Percentiles rank a stretch among this genome's conserved stretches.
These are phyloP conservation scores for Penicillium sp. DNA, from an alignment of 2,329 filamentous ascomycete species.

Conservation along the genomic window DNA sequence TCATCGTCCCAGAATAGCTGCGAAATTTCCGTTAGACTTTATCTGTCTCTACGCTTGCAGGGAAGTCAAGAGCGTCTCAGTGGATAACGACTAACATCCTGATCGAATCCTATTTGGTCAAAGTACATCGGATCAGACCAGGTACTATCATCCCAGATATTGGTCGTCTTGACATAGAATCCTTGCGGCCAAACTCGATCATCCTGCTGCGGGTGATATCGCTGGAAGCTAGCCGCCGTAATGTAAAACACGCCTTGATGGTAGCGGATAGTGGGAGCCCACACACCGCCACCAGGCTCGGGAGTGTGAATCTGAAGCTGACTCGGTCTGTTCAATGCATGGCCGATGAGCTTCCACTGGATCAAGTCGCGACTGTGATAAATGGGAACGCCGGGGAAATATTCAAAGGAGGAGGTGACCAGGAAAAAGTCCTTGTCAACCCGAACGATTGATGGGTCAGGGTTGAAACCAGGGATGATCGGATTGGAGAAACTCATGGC, in stretches of 20 bases:
- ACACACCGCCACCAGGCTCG: constrained; percentile 43
- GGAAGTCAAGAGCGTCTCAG: background rate
- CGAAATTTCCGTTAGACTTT: background rate
- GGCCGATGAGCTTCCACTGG: constrained; percentile 42
- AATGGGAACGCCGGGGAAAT: constrained; percentile 63
- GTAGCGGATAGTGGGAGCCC: constrained; percentile 54
- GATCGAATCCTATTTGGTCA: constrained; percentile 57
- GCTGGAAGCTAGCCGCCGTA: constrained; percentile 49
- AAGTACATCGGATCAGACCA: constrained; percentile 60
- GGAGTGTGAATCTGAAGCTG: constrained; percentile 41
- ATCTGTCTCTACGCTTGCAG: background rate
- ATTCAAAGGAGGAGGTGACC: constrained; percentile 64
- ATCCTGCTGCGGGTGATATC: constrained; percentile 42
- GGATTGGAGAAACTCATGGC: constrained; percentile 47
- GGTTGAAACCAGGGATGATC: constrained; percentile 62
- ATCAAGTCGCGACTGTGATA: constrained; percentile 57
- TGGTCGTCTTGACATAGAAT: constrained; percentile 56
- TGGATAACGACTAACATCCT: constrained; percentile 46
- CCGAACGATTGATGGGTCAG: constrained; percentile 60
- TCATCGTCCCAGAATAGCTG: constrained; percentile 57
- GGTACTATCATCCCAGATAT: constrained; percentile 54
- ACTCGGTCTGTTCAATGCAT: constrained; percentile 35
- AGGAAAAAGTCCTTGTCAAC: constrained; percentile 59
- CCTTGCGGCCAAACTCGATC: constrained; percentile 56
- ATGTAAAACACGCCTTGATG: constrained; percentile 51